These are phyloP conservation scores for Penicillium expansum DNA, from an alignment of 2,329 filamentous ascomycete species.

Conservation along the genomic window DNA sequence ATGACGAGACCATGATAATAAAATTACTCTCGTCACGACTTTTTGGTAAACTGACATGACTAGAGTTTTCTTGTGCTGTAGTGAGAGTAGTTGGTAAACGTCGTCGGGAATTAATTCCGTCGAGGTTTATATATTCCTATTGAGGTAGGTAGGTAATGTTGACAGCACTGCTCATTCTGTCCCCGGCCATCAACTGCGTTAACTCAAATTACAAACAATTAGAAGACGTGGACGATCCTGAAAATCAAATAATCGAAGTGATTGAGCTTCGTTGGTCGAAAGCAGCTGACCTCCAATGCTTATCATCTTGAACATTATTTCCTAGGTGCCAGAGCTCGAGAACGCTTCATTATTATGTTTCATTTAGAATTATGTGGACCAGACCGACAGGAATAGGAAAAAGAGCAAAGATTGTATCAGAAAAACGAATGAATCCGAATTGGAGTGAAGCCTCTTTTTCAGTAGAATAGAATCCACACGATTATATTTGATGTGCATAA, in stretches of 20 bases:
- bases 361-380: too few relatives aligned
- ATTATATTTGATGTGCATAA: not conserved
- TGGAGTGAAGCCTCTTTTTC: not conserved
- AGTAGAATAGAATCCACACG: not conserved
- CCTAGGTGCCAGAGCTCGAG: too few relatives aligned
- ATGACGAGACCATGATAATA: conserved; percentile 5
- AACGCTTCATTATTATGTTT: not conserved
- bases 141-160: not conserved
- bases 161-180: not conserved
- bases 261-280: not conserved
- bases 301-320: not conserved
- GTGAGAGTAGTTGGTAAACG: not conserved
- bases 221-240: not conserved
- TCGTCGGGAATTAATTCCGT: not conserved
- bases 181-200: too few relatives aligned
- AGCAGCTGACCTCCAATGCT: not conserved
- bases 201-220: too few relatives aligned
- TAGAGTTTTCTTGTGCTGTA: not conserved
- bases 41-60: not conserved
- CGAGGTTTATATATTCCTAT: not conserved
- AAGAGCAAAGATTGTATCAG: not conserved
- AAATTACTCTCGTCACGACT: not conserved
- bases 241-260: too few relatives aligned
- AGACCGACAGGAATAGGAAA: not conserved
- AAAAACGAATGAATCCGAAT: not conserved